Evolutionary conservation across 306 rosid species (phyloP), one percentile per base, ranked within the genome.

Genomic region (Acacia acuminata): DNA sequence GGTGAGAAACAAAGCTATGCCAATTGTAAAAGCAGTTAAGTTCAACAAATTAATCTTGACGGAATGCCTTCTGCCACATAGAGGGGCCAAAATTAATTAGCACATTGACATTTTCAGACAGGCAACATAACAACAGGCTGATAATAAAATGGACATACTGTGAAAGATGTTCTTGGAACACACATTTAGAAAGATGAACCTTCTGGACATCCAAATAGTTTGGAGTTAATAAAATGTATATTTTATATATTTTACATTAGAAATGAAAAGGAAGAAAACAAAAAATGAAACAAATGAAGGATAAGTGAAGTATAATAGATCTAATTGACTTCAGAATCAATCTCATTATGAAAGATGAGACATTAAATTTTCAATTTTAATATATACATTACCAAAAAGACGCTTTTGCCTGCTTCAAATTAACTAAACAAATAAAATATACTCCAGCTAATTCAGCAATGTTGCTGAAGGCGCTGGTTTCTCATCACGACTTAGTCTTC

Each of bases 1-100:
- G 56, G 83, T 30, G 66, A 73, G 45, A 73, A 34, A 64, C 55
- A 79, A 80, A 84, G 55, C 75, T 13, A 81, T 45, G 45, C 40
- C 50, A 84, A 36, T 75, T 79, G 12, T 40, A 64, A 10, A 81
- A 64, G 58, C 67, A 74, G 17, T 47, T 36, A 22, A 22, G 47
- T 4, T 58, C 38, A 75, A 63, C 72, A 78, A 71, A 78, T 64
- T 42, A 83, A 79, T 45, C 40, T 61, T 48, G 38, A 25, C 60
- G 47, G 15, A 63, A 71, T 71, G 48, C 51, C 24, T 77, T 36
- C 64, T 16, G 73, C 16, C 27, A 32, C 34, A 42, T 69, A 79
- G 56, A 77, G 44, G 19, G 77, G 47, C 51, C 32, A 76, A 58
- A 68, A 77, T 38, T 47, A 71, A 83, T 48, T 24, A 5, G 36